A percentile compares a stretch with the other conserved stretches of the same genome.
Conservation (phyloP, 108 stramenopile genomes). For the Mayamaea pseudoterrestris region DNA sequence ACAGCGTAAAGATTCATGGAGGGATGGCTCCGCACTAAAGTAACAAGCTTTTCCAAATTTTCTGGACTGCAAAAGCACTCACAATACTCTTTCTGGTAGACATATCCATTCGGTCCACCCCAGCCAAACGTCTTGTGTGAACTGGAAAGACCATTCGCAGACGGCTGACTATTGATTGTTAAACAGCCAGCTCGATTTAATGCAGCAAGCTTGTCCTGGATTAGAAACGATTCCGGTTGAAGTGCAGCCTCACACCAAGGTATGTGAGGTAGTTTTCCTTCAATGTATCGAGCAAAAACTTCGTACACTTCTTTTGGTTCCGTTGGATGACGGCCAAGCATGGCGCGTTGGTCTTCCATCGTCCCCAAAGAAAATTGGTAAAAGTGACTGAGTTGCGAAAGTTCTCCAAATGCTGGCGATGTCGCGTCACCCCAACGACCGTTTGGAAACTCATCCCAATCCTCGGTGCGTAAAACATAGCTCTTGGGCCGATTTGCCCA, state of each 20-base stretch:
- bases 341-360: slow-evolving; percentile 79
- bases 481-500: slow-evolving; percentile 95
- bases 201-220: slow-evolving; percentile 57
- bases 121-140: slow-evolving; percentile 83
- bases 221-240: slow-evolving; percentile 82
- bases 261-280: slow-evolving; percentile 79
- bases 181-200: slow-evolving; percentile 83
- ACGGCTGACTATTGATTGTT: slow-evolving; percentile 92
- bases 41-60: slow-evolving; percentile 42
- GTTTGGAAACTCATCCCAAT: slow-evolving; percentile 96
- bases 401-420: slow-evolving; percentile 88
- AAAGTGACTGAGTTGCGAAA: slow-evolving; percentile 81
- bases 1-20: slow-evolving; percentile 77
- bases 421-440: slow-evolving; percentile 88
- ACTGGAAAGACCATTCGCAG: slow-evolving; percentile 77
- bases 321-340: slow-evolving; percentile 84
- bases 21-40: slow-evolving; percentile 36
- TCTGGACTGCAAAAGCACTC: slow-evolving; percentile 90
- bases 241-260: slow-evolving; percentile 95
- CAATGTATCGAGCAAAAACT: slow-evolving; percentile 87
- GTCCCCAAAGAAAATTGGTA: slow-evolving; percentile 69
- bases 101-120: slow-evolving; percentile 88
- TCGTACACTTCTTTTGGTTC: slow-evolving; percentile 73
- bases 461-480: slow-evolving; percentile 88
- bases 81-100: slow-evolving; percentile 96